phyloP scores from a whole-genome alignment of 176 grass and related monocot species.

The Avena insularis region DNA sequence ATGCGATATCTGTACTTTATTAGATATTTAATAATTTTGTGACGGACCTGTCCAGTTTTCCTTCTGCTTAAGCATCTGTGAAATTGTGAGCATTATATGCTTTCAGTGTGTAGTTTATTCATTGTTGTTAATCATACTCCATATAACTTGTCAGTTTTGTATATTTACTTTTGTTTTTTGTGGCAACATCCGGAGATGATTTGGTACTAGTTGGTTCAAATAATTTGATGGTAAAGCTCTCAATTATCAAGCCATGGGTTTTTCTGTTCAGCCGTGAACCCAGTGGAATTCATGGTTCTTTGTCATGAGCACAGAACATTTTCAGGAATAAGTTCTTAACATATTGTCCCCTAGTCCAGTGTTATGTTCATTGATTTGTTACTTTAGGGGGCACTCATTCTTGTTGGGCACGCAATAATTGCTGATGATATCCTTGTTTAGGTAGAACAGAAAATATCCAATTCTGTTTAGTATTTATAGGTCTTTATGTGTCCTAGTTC shows the following conservation, averaged over 20 bases:
- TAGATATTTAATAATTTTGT: not conserved
- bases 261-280: constrained; percentile 5
- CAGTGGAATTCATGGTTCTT: constrained; percentile 5
- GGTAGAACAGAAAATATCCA: constrained; percentile 2
- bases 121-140: not conserved
- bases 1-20: not conserved
- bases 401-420: not conserved
- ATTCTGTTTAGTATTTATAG: not conserved
- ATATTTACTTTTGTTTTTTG: not conserved
- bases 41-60: not conserved
- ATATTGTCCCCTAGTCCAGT: not conserved
- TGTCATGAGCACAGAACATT: not conserved
- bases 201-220: constrained; percentile 8
- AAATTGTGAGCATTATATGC: not conserved
- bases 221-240: constrained; percentile 18
- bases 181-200: constrained; percentile 17
- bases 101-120: not conserved
- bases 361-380: constrained; percentile 20
- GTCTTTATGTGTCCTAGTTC: not conserved
- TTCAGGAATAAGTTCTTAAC: not conserved
- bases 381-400: constrained; percentile 8
- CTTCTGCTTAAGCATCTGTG: not conserved
- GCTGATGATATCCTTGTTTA: not conserved
- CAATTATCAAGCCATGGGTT: not conserved
- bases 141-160: not conserved